Evolutionary conservation across 2,329 filamentous ascomycete species (phyloP), one percentile per base, ranked within the genome.

Genomic region (Fusarium cicatricum): DNA sequence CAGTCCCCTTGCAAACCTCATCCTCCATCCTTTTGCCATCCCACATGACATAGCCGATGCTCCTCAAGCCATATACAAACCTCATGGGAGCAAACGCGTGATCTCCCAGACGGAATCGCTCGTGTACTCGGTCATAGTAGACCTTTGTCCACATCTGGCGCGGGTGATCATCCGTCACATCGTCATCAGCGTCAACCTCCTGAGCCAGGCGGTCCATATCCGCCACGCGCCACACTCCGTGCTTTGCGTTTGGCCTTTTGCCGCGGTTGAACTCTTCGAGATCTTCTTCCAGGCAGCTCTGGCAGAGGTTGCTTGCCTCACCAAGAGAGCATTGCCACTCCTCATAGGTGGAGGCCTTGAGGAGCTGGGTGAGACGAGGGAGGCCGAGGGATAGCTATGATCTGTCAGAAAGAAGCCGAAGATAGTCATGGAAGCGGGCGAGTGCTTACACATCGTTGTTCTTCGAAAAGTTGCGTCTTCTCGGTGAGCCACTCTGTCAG

Each of bases 1-100:
- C 45, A 5, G 48, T 54, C 1, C 19, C 49, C 39, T 59, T 55
- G 15, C 60, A 66, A 10, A 31, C 42, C n/a, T 59, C 57, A 10
- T 58, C 49, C 33, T 61, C 37, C 58, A 65, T 61, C 23, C 64
- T 55, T 48, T 52, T 48, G 3, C 41, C 46, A 44, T 67, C 64
- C 64, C 64, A 67, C 50, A 65, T 54, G 1, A 66, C 62, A 26
- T 66, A 64, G 1, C 64, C 64, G n/a, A 65, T 44, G 15, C 55
- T 40, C 16, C 64, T 52, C 34, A 65, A 39, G 2, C 58, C 59
- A 26, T 59, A 62, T 2, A 63, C 36, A 31, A 65, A 65, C 42
- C 55, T 53, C 64, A 63, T 67, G 8, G 58, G 54, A 1, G 64
- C 50, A 38, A 47, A 57, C 1, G 56, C 32, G 15, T 67, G 50